These are phyloP conservation scores for Lactarius vividus DNA, from an alignment of 768 basidiomycete species.

Conservation along the genomic window DNA sequence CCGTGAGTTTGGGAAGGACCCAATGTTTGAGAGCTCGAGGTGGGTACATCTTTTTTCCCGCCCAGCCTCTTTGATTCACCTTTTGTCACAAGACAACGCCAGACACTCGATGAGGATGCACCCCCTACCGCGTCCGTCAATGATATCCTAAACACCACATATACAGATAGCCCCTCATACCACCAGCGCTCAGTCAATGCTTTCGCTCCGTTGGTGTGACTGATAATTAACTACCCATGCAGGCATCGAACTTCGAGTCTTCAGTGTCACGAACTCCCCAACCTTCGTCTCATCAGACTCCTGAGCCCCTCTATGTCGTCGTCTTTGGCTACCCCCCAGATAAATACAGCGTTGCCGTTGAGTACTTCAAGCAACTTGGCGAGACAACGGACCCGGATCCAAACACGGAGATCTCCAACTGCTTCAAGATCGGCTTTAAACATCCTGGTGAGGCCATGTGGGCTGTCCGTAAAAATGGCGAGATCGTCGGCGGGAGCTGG, in stretches of 20 bases:
- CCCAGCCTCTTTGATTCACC: background rate
- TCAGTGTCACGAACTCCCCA: conserved; percentile 29
- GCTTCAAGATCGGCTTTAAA: conserved; percentile 75
- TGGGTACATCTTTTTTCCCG: conserved; percentile 33
- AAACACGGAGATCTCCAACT: conserved; percentile 69
- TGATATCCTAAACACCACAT: conserved; percentile 65
- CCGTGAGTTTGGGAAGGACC: conserved; percentile 77
- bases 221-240: background rate
- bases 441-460: conserved; percentile 72
- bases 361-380: conserved; percentile 74
- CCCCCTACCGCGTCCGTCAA: conserved; percentile 74
- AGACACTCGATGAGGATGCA: conserved; percentile 54
- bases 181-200: conserved; percentile 47
- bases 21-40: conserved; percentile 79
- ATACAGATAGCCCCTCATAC: conserved; percentile 40
- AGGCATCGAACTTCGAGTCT: conserved; percentile 44
- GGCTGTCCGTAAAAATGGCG: conserved; percentile 80
- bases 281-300: conserved; percentile 28
- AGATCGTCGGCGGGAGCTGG: conserved; percentile 67
- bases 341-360: conserved; percentile 65
- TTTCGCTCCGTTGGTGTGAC: conserved; percentile 11
- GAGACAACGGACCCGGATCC: conserved; percentile 66
- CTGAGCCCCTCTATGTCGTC: conserved; percentile 59
- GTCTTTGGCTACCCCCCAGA: conserved; percentile 90
- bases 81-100: conserved; percentile 21